Evolutionary conservation across 2,329 filamentous ascomycete species (phyloP).

Genomic region (Tolypocladium guangdongense): DNA sequence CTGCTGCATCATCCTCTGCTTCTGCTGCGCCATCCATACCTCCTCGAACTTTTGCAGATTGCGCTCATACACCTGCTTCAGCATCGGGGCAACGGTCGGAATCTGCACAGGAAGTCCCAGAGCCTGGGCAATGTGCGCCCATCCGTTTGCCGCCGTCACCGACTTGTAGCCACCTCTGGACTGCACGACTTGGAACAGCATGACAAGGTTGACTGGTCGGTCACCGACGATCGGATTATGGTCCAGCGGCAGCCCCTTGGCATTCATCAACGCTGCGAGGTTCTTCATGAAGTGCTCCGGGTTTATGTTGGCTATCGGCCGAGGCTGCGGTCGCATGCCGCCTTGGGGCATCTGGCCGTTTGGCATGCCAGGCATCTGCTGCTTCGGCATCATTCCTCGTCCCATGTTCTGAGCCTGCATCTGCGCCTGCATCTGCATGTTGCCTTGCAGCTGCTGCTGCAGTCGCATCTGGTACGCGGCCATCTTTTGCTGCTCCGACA

Average conservation of each 20-base stretch:
- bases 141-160: slow-evolving; percentile 58
- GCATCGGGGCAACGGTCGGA: slow-evolving; percentile 55
- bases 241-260: slow-evolving; percentile 63
- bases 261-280: slow-evolving; percentile 65
- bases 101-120: slow-evolving; percentile 53
- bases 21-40: slow-evolving; percentile 47
- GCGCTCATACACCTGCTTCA: slow-evolving; percentile 64
- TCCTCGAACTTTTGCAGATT: slow-evolving; percentile 72
- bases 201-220: slow-evolving; percentile 61
- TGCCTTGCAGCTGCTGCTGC: slow-evolving; percentile 59
- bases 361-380: slow-evolving; percentile 34
- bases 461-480: slow-evolving; percentile 73
- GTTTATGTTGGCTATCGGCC: slow-evolving; percentile 32
- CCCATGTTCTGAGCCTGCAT: slow-evolving; percentile 37
- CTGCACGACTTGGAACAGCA: slow-evolving; percentile 63
- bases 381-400: slow-evolving; percentile 43
- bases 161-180: slow-evolving; percentile 70
- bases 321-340: slow-evolving; percentile 39
- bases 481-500: slow-evolving; percentile 62
- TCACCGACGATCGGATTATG: slow-evolving; percentile 63
- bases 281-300: slow-evolving; percentile 67
- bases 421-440: slow-evolving; percentile 39
- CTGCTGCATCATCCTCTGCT: slow-evolving; percentile 41
- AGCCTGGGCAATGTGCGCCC: slow-evolving; percentile 60
- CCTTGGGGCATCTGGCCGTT: slow-evolving; percentile 46